Base-by-base conservation (phyloP, 1,139 yeast genomes). In the Entelexis paramagnoliae region DNA sequence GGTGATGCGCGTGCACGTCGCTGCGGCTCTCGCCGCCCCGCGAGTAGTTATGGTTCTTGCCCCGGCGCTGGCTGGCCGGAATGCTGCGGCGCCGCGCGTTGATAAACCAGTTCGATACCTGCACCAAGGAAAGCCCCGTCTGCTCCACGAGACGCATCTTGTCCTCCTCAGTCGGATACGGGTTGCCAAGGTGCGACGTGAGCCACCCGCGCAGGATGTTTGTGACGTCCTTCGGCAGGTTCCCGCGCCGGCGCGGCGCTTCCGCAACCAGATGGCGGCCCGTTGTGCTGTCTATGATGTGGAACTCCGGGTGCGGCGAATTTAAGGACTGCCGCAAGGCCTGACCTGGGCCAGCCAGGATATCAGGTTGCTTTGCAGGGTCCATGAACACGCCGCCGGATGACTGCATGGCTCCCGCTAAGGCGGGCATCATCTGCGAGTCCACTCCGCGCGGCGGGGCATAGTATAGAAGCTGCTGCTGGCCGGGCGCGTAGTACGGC, bases 81-180 rank as follows among this genome's bases (percentile, higher is more conserved):
- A 87, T 78, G 66, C 86, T 82, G 62, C 98, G 74, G 64, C 97
- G 75, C 64, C 98, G 77, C 29, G 96, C 96, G 67, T 91, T 91
- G 62, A 91, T 91, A 65, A 91, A 91, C 97, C 98, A 91, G 66
- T 91, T 91, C 58, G 93, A 81, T 56, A 91, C 75, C 67, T 91
- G 98, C 60, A 88, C 95, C 66, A 85, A 80, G 56, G 89, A 84
- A 62, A 91, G 75, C 0, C 96, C 96, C 0, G 98, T 91, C 63
- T 79, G 77, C 61, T 77, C 72, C 74, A 88, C 79, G 59, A 91
- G 73, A 61, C 83, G 84, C 58, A 79, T 75, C 69, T 91, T 91
- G 63, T 89, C 96, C 58, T 83, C 83, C 49, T 89, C 85, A 56
- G 88, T 85, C 6, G 98, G 98, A 66, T 89, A 89, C 16, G 98